A percentile compares a stretch with the other conserved stretches of the same genome.
Evolutionary conservation across 352 stramenopile genomes (phyloP).

Genomic region (Phytophthora brassicae): DNA sequence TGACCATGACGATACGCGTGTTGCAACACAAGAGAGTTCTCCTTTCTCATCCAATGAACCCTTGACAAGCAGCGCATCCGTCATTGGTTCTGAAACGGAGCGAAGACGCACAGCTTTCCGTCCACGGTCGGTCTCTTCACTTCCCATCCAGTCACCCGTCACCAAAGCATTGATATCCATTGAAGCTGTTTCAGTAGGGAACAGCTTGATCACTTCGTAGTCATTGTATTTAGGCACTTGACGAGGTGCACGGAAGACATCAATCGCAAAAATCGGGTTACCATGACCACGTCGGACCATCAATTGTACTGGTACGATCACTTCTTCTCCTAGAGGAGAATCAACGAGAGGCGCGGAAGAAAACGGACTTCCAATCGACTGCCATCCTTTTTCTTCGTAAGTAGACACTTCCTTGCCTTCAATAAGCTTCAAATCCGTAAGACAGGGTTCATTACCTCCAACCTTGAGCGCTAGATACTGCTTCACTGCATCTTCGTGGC

Average conservation of each 20-base stretch:
- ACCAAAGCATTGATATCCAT: conserved; percentile 29
- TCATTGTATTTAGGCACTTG: conserved; percentile 89
- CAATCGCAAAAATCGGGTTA: conserved; percentile 86
- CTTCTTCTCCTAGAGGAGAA: conserved; percentile 3
- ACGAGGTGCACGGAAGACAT: conserved; percentile 82
- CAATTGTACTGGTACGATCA: conserved; percentile 43
- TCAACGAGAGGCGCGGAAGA: conserved; percentile 31
- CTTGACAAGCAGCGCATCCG: conserved; percentile 58
- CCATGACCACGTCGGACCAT: conserved; percentile 80
- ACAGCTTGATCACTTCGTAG: conserved; percentile 86
- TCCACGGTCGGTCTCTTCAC: conserved; percentile 67
- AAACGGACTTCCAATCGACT: conserved; percentile 63
- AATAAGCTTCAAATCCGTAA: conserved; percentile 79
- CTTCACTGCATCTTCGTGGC: conserved; percentile 64
- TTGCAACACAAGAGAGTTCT: conserved; percentile 62
- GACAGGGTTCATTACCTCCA: conserved; percentile 73
- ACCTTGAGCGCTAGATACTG: conserved; percentile 86
- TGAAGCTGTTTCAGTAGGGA: conserved; percentile 23
- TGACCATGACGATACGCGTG: conserved; percentile 43
- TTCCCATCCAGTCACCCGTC: conserved; percentile 76
- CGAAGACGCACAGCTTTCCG: conserved; percentile 67
- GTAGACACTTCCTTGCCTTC: conserved; percentile 40
- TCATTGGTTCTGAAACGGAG: conserved; percentile 56
- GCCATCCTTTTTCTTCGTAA: conserved; percentile 63
- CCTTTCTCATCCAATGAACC: conserved; percentile 74